A percentile compares a stretch with the other conserved stretches of the same genome.
Conservation (phyloP, 2,329 filamentous ascomycete genomes). For the Zalaria sp. region DNA sequence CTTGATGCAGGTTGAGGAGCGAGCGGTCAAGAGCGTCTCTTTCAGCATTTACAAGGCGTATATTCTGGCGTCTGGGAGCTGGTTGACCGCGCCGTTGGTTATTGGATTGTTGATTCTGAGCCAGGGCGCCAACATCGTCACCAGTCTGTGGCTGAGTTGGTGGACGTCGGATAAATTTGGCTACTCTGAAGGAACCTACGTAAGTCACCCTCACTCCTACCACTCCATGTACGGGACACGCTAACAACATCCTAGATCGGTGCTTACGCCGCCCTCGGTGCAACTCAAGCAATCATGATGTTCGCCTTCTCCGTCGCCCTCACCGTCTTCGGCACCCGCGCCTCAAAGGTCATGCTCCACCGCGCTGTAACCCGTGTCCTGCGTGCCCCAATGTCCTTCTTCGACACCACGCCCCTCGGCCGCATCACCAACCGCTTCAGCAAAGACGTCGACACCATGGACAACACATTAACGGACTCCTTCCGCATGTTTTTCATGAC, state of each 20-base stretch:
- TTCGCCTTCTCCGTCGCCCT: slow-evolving; percentile 70
- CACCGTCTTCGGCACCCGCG: slow-evolving; percentile 64
- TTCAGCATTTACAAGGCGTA: slow-evolving; percentile 72
- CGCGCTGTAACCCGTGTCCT: slow-evolving; percentile 64
- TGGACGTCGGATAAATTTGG: slow-evolving; percentile 75
- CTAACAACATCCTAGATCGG: slow-evolving; percentile 34
- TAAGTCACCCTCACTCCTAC: slow-evolving; percentile 29
- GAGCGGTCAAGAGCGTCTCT: slow-evolving; percentile 60
- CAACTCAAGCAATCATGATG: slow-evolving; percentile 55
- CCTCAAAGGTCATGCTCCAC: slow-evolving; percentile 70
- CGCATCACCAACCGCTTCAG: slow-evolving; percentile 95
- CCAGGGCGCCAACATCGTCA: slow-evolving; percentile 75
- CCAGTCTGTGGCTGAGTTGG: slow-evolving; percentile 83
- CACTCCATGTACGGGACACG: slow-evolving; percentile 11
- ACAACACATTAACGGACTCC: slow-evolving; percentile 77
- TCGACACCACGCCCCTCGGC: slow-evolving; percentile 90
- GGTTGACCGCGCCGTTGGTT: slow-evolving; percentile 52
- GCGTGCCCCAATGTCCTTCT: slow-evolving; percentile 69
- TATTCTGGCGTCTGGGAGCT: slow-evolving; percentile 57
- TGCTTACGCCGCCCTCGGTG: slow-evolving; percentile 57
- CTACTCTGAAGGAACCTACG: slow-evolving; percentile 55
- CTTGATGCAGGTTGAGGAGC: slow-evolving; percentile 63
- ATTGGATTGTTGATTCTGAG: slow-evolving; percentile 53
- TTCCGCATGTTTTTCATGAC: slow-evolving; percentile 90
- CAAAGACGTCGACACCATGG: slow-evolving; percentile 91